Percentiles rank a stretch among this genome's conserved stretches.
phyloP scores from a whole-genome alignment of 202 grass and related monocot species.

The Hordeum pubiflorum region DNA sequence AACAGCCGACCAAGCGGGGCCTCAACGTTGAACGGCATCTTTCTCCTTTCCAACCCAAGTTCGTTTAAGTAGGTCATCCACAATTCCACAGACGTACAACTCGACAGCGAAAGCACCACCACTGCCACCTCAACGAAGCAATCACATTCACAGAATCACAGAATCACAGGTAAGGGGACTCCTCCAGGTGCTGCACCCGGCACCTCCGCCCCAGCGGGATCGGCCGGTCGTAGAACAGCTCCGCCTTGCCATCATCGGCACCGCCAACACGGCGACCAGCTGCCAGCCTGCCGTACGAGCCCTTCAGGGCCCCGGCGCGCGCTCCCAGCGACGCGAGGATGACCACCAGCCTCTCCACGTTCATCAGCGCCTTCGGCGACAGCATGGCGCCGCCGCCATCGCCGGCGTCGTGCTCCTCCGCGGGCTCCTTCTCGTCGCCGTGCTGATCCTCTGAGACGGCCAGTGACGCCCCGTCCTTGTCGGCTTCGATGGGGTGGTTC shows the following conservation, averaged over 20 bases:
- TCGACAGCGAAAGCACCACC: not conserved
- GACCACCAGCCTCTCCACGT: not conserved
- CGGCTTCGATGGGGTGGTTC: not conserved
- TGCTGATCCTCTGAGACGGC: not conserved
- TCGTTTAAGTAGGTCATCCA: not conserved
- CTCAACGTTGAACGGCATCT: too few species aligned
- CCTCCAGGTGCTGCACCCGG: conserved; percentile 34
- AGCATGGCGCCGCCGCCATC: not conserved
- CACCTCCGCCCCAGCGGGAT: conserved; percentile 42
- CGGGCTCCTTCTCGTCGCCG: not conserved
- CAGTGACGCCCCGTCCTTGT: not conserved
- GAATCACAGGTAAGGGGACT: conserved; percentile 17
- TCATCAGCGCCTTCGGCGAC: not conserved
- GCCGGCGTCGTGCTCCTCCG: not conserved
- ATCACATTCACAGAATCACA: conserved; percentile 3
- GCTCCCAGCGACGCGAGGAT: not conserved
- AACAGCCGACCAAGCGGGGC: too few species aligned
- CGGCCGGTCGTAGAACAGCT: conserved; percentile 38
- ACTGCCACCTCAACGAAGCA: not conserved
- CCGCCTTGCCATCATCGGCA: not conserved
- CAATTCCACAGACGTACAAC: not conserved
- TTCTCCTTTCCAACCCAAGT: too few species aligned
- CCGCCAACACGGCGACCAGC: not conserved
- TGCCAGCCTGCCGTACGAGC: not conserved
- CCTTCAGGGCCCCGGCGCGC: not conserved